phyloP scores from a whole-genome alignment of 371 early-diverging fungal species.

The Cokeromyces recurvatus region DNA sequence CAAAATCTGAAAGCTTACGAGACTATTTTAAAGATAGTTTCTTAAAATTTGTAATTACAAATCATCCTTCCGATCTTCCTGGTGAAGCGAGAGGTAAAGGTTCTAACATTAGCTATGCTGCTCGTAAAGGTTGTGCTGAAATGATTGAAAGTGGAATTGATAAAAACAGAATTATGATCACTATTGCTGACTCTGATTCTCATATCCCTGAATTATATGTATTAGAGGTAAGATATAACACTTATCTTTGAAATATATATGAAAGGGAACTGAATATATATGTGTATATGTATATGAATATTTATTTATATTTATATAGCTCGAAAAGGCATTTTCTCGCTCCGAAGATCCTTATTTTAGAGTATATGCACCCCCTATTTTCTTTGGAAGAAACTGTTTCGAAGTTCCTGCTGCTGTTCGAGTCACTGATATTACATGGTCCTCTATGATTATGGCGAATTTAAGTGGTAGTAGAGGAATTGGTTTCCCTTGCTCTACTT shows the following conservation, averaged over 20 bases:
- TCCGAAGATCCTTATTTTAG: conserved; percentile 34
- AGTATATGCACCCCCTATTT: conserved; percentile 61
- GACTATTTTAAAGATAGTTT: conserved; percentile 44
- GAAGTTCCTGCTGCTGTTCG: conserved; percentile 67
- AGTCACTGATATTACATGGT: conserved; percentile 67
- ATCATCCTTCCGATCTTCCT: conserved; percentile 65
- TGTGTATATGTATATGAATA: too few species aligned
- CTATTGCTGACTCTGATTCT: conserved; percentile 70
- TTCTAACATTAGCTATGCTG: conserved; percentile 73
- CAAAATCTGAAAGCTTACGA: conserved; percentile 52
- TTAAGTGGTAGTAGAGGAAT: conserved; percentile 51
- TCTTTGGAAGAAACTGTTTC: conserved; percentile 65
- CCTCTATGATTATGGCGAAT: conserved; percentile 65
- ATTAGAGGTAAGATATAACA: conserved; percentile 14
- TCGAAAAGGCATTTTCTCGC: conserved; percentile 18
- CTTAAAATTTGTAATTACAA: conserved; percentile 49
- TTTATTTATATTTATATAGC: too few species aligned
- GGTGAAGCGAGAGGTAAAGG: conserved; percentile 77
- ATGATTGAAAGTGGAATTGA: conserved; percentile 28
- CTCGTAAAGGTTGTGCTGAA: conserved; percentile 31
- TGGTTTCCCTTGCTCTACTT: conserved; percentile 66
- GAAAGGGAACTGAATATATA: too few species aligned
- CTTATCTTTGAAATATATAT: too few species aligned
- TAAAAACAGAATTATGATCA: conserved; percentile 45
- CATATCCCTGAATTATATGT: conserved; percentile 58